Percentiles rank a stretch among this genome's conserved stretches.
These are phyloP conservation scores for Elsinoe necatrix DNA, from an alignment of 2,329 filamentous ascomycete genomes.

Conservation along the genomic window DNA sequence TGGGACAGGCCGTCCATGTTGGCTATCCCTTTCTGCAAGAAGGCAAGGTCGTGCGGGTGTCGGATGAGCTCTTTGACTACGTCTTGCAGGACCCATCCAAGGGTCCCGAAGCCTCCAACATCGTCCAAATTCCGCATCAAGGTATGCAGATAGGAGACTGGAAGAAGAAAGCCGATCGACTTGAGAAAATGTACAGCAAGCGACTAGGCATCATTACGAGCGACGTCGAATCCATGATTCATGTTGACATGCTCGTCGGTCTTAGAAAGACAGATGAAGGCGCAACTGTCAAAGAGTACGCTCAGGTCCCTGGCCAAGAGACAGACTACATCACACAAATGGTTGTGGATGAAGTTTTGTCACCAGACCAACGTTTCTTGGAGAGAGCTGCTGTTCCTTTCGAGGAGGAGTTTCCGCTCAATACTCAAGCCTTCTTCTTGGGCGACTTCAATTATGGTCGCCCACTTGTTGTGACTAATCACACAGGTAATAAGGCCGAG, in stretches of 20 bases:
- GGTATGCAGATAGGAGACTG: constrained; percentile 73
- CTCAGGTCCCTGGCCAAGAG: constrained; percentile 73
- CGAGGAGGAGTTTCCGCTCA: constrained; percentile 80
- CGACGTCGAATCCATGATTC: constrained; percentile 76
- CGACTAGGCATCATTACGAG: constrained; percentile 82
- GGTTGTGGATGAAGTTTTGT: constrained; percentile 80
- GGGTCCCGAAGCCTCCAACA: constrained; percentile 35
- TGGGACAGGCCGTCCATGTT: constrained; percentile 80
- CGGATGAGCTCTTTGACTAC: constrained; percentile 91
- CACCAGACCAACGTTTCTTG: constrained; percentile 86
- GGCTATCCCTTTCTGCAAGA: constrained; percentile 95
- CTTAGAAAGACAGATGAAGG: constrained; percentile 84
- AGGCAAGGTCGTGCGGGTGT: constrained; percentile 78
- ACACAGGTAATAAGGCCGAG: constrained; percentile 66
- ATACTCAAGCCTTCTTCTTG: constrained; percentile 81
- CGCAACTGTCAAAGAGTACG: constrained; percentile 87
- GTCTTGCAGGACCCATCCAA: constrained; percentile 51
- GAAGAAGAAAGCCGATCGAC: constrained; percentile 70
- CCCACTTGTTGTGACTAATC: constrained; percentile 71
- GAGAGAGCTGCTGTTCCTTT: constrained; percentile 82
- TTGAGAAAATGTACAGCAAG: constrained; percentile 85
- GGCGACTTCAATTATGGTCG: constrained; percentile 89
- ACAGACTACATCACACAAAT: constrained; percentile 86
- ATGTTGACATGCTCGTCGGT: constrained; percentile 90
- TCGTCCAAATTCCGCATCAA: constrained; percentile 62